Evolutionary conservation across 139 green algal species (phyloP).

Genomic region (Chlamydomonas sp.): DNA sequence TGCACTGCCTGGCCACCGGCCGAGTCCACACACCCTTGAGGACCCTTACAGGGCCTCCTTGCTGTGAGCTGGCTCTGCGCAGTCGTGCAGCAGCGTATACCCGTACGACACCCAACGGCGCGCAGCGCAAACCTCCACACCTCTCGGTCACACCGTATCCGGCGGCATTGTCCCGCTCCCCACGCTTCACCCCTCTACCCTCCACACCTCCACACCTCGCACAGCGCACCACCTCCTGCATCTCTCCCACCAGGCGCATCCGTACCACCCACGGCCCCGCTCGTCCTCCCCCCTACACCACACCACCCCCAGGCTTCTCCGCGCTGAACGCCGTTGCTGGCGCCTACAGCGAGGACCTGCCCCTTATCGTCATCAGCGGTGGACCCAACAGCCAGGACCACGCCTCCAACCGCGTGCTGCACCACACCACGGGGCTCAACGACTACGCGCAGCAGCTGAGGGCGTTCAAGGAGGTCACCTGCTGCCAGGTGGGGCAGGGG

Average conservation of each 20-base stretch:
- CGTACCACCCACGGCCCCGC: background rate
- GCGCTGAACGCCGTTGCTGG: constrained; percentile 73
- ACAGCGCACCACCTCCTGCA: constrained; percentile 78
- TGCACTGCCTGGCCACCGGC: too few species aligned
- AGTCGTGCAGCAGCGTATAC: too few species aligned
- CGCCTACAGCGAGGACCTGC: constrained; percentile 76
- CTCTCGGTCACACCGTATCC: too few species aligned
- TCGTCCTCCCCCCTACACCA: background rate
- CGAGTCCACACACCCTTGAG: too few species aligned
- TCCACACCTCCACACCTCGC: constrained; percentile 62
- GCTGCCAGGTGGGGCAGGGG: constrained; percentile 50
- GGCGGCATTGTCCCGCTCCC: too few species aligned
- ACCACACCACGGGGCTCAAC: constrained; percentile 78
- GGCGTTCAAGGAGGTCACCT: constrained; percentile 80
- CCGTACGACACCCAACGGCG: too few species aligned
- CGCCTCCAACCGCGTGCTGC: constrained; percentile 73
- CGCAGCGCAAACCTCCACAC: too few species aligned
- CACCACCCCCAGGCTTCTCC: constrained; percentile 15
- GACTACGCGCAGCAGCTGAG: constrained; percentile 73
- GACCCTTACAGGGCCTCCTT: too few species aligned
- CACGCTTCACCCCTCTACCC: too few species aligned
- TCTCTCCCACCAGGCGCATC: constrained; percentile 55
- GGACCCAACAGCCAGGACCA: constrained; percentile 83
- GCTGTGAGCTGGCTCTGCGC: too few species aligned
- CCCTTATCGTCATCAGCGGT: constrained; percentile 66